phyloP scores from a whole-genome alignment of 495 filamentous ascomycete species.

The Annulohypoxylon moriforme region DNA sequence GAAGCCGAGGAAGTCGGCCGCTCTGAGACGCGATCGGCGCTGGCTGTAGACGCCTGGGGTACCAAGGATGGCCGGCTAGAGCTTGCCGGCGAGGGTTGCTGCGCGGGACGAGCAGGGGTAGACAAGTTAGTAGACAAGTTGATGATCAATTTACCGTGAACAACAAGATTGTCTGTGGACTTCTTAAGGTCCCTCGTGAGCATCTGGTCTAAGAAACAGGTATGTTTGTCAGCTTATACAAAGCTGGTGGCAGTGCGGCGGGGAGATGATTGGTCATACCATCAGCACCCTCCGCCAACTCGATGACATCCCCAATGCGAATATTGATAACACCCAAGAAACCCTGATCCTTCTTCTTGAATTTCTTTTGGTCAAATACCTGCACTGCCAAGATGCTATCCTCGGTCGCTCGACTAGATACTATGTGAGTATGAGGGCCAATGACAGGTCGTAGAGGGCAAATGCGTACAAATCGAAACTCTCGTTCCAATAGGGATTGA shows the following conservation, averaged over 20 bases:
- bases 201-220: conserved; percentile 73
- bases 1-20: conserved; percentile 61
- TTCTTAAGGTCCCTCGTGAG: conserved; percentile 98
- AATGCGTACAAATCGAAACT: conserved; percentile 91
- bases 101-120: conserved; percentile 49
- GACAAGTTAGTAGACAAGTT: conserved; percentile 90
- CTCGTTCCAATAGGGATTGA: conserved; percentile 99
- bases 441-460: conserved; percentile 8
- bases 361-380: conserved; percentile 99
- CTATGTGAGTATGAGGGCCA: conserved; percentile 43
- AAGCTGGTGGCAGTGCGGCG: neutral
- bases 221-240: conserved; percentile 35
- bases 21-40: conserved; percentile 48
- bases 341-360: conserved; percentile 99
- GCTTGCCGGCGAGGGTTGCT: conserved; percentile 48
- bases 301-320: conserved; percentile 90
- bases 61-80: conserved; percentile 56
- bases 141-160: conserved; percentile 96
- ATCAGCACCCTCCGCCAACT: conserved; percentile 87
- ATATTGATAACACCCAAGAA: conserved; percentile 98
- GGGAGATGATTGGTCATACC: conserved; percentile 66
- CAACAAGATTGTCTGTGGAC: conserved; percentile 96
- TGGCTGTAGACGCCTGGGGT: conserved; percentile 53
- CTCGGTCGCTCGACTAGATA: conserved; percentile 80
- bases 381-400: conserved; percentile 97